Conservation (phyloP, 768 basidiomycete species). For the Phaffia australis region DNA sequence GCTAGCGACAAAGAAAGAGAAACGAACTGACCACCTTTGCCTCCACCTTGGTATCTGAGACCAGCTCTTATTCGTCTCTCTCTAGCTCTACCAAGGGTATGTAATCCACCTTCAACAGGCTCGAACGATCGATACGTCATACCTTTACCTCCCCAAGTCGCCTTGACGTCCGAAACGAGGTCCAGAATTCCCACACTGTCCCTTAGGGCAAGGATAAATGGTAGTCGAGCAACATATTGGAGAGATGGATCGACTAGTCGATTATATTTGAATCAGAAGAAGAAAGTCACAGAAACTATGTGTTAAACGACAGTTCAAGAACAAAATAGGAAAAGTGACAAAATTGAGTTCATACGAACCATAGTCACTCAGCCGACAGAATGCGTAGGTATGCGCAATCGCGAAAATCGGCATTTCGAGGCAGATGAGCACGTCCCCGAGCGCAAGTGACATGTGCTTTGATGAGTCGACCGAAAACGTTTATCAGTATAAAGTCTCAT, state of each 20-base stretch:
- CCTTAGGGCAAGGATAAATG: conserved; percentile 69
- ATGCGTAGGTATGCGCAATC: conserved; percentile 87
- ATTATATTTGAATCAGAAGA: background rate
- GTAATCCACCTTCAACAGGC: conserved; percentile 84
- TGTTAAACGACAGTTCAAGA: conserved; percentile 60
- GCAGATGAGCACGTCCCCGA: conserved; percentile 85
- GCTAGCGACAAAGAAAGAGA: background rate
- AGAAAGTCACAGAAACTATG: background rate
- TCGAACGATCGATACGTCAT: conserved; percentile 96
- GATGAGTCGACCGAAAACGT: background rate
- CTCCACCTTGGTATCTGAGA: conserved; percentile 80
- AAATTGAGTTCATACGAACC: conserved; percentile 13
- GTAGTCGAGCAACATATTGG: conserved; percentile 52
- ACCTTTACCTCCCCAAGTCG: conserved; percentile 72
- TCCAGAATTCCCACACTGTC: conserved; percentile 82
- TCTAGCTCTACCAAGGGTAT: conserved; percentile 66
- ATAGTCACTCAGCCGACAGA: conserved; percentile 43
- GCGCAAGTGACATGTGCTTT: conserved; percentile 69
- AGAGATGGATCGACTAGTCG: conserved; percentile 14
- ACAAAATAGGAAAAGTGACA: conserved; percentile 29
- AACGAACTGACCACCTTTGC: conserved; percentile 42
- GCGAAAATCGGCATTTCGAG: conserved; percentile 97
- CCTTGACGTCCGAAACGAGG: conserved; percentile 70
- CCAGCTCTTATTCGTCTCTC: conserved; percentile 83
- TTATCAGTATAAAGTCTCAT: background rate